phyloP scores from a whole-genome alignment of 352 stramenopile genomes.

The Phytophthora sp. region DNA sequence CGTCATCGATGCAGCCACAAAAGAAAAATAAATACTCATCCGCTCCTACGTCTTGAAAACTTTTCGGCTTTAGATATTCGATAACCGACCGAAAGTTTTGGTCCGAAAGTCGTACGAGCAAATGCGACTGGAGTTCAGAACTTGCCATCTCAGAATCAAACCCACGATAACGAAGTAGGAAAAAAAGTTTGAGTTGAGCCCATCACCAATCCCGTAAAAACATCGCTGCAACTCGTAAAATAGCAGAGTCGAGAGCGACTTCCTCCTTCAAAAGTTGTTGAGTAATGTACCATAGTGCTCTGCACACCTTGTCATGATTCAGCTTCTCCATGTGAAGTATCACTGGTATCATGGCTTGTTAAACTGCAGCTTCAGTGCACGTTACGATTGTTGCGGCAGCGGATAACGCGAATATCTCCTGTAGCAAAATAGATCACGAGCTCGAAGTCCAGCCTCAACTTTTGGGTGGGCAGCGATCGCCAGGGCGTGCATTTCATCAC shows the following conservation, averaged over 20 bases:
- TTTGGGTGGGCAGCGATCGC: too few species aligned
- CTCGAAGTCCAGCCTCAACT: too few species aligned
- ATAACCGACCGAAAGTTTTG: not conserved
- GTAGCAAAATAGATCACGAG: not conserved
- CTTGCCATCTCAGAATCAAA: not conserved
- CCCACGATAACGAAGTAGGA: not conserved
- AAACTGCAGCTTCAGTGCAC: slow-evolving; percentile 3
- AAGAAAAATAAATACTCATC: too few species aligned
- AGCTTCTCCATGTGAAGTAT: not conserved
- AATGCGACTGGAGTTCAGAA: not conserved
- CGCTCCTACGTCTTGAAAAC: too few species aligned
- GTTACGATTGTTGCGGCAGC: not conserved
- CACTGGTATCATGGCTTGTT: not conserved
- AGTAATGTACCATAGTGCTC: not conserved
- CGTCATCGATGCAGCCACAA: not conserved
- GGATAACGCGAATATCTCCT: not conserved
- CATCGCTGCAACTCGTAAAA: not conserved
- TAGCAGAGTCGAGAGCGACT: not conserved
- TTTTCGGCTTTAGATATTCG: not conserved
- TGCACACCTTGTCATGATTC: slow-evolving; percentile 1
- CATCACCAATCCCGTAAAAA: not conserved
- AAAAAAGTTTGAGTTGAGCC: not conserved
- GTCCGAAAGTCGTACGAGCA: not conserved
- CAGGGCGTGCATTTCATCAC: too few species aligned
- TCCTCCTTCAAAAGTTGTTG: not conserved